These are phyloP conservation scores for Asterochloris erici DNA, from an alignment of 139 green algal species.

Conservation along the genomic window DNA sequence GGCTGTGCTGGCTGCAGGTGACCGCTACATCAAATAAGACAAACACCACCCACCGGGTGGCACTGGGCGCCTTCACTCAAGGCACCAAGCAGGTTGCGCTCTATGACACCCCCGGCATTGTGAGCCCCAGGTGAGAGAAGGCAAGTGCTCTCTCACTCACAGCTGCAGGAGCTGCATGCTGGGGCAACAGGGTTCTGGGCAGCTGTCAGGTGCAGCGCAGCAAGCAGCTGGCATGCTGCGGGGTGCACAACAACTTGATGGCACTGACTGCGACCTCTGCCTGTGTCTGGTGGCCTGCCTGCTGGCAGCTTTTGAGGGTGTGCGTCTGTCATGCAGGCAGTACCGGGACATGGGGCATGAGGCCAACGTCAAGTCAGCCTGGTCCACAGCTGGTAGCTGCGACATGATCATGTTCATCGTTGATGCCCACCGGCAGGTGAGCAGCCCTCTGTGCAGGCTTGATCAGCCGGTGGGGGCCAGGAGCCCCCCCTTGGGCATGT, in stretches of 20 bases:
- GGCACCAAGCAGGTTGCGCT: constrained; percentile 47
- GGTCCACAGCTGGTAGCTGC: constrained; percentile 45
- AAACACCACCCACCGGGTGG: constrained; percentile 66
- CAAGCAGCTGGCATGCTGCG: too few species aligned
- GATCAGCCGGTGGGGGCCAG: too few species aligned
- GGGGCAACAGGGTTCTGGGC: too few species aligned
- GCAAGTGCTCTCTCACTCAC: too few species aligned
- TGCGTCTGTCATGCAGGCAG: not conserved
- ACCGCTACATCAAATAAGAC: constrained; percentile 78
- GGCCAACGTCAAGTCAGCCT: constrained; percentile 50
- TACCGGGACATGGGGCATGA: constrained; percentile 28
- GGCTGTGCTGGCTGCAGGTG: constrained; percentile 32
- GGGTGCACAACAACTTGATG: too few species aligned
- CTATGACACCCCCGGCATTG: constrained; percentile 71
- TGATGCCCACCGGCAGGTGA: constrained; percentile 62
- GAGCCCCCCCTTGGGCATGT: too few species aligned
- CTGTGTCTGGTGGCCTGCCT: too few species aligned
- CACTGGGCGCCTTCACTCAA: constrained; percentile 60
- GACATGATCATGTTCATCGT: constrained; percentile 67
- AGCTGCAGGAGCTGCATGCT: too few species aligned
- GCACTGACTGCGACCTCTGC: too few species aligned
- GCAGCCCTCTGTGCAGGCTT: too few species aligned
- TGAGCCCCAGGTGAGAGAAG: constrained; percentile 32
- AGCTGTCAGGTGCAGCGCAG: too few species aligned
- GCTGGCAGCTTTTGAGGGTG: not conserved